A percentile compares a stretch with the other conserved stretches of the same genome.
Evolutionary conservation across 768 basidiomycete genomes (phyloP).

Genomic region (Rhizopogon vinicolor): DNA sequence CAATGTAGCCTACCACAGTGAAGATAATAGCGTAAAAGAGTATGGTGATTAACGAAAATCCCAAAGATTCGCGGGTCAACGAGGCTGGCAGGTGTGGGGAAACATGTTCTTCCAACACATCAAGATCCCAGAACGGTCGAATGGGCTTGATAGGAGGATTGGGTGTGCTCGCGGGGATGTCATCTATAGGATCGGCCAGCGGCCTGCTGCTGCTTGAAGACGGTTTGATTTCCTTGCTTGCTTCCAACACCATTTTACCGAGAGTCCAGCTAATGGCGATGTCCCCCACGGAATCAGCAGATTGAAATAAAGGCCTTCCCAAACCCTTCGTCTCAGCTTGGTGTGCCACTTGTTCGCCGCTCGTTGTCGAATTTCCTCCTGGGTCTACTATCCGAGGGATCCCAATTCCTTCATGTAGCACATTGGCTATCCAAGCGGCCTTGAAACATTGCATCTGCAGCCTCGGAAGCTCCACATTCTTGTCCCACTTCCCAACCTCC

Average conservation of each 20-base stretch:
- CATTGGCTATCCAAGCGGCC: constrained; percentile 96
- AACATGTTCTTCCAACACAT: constrained; percentile 57
- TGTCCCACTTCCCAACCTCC: constrained; percentile 64
- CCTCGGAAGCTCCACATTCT: constrained; percentile 74
- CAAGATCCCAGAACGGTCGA: constrained; percentile 56
- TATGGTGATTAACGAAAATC: constrained; percentile 67
- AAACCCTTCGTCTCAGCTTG: constrained; percentile 84
- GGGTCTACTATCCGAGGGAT: constrained; percentile 88
- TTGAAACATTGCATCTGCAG: constrained; percentile 99
- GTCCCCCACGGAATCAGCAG: constrained; percentile 84
- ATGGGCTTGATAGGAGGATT: constrained; percentile 53
- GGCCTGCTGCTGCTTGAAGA: constrained; percentile 45
- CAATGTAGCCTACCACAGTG: constrained; percentile 37
- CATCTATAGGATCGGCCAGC: constrained; percentile 70
- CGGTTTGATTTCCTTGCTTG: constrained; percentile 76
- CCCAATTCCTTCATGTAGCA: constrained; percentile 93
- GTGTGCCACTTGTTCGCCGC: constrained; percentile 63
- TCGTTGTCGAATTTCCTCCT: constrained; percentile 70
- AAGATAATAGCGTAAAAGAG: constrained; percentile 48
- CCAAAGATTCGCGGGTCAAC: constrained; percentile 59
- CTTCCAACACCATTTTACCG: constrained; percentile 98
- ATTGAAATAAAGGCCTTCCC: constrained; percentile 83
- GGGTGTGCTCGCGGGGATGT: constrained; percentile 48
- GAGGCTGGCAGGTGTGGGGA: constrained; percentile 63
- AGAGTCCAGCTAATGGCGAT: constrained; percentile 97